phyloP scores from a whole-genome alignment of 192 early-diverging fungal species.

The Backusella sp. region DNA sequence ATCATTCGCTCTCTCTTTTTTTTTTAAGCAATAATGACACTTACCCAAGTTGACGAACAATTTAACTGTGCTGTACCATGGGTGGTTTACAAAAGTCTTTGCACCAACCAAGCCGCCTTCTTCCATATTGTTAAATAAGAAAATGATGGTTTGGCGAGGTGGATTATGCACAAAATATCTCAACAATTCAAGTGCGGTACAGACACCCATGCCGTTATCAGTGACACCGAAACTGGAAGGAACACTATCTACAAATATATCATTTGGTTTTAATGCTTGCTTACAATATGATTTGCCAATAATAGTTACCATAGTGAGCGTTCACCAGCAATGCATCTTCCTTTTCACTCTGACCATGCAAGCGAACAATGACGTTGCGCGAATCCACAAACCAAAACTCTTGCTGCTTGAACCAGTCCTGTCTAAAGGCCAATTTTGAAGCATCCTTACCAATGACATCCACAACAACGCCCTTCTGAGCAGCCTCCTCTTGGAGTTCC shows the following conservation, averaged over 20 bases:
- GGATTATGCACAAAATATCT: conserved; percentile 56
- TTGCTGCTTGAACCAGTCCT: neutral
- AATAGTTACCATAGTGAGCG: conserved; percentile 60
- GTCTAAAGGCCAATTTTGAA: neutral
- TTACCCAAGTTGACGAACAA: conserved; percentile 63
- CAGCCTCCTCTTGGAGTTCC: conserved; percentile 13
- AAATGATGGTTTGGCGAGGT: conserved; percentile 59
- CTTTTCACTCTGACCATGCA: conserved; percentile 23
- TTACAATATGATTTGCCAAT: neutral
- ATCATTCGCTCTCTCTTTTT: neutral
- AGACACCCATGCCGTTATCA: conserved; percentile 65
- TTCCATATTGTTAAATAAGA: conserved; percentile 73
- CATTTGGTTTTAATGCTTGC: too few relatives aligned
- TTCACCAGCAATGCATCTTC: conserved; percentile 55
- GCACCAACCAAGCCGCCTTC: conserved; percentile 66
- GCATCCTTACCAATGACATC: conserved; percentile 21
- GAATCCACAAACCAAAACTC: conserved; percentile 23
- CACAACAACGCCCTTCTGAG: neutral
- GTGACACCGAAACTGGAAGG: conserved; percentile 66
- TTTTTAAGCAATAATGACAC: neutral
- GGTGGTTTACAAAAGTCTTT: conserved; percentile 56
- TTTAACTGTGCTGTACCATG: conserved; percentile 59
- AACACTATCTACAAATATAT: conserved; percentile 51
- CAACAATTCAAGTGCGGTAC: conserved; percentile 56
- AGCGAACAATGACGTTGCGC: conserved; percentile 18